A percentile compares a stretch with the other conserved stretches of the same genome.
Conservation (phyloP, 148 eudicot genomes). For the Tetragonia tetragonoides region DNA sequence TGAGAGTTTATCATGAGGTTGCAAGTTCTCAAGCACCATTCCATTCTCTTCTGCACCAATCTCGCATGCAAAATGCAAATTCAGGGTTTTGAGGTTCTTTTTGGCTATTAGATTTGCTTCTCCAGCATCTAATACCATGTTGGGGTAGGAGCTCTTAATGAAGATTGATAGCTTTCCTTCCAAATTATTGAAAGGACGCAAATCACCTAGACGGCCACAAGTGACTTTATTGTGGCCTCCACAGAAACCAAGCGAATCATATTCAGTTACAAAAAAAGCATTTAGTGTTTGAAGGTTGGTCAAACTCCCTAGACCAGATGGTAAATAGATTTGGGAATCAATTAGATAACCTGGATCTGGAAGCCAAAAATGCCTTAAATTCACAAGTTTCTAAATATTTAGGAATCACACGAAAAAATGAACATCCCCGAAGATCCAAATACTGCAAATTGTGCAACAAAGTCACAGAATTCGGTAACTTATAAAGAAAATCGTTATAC, state of each 20-base stretch:
- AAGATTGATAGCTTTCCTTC: not conserved
- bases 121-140: constrained; percentile 3
- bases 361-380: not conserved
- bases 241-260: too few relatives aligned
- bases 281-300: constrained; percentile 3
- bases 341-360: too few relatives aligned
- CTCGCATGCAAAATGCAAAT: not conserved
- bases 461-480: not conserved
- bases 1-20: not conserved
- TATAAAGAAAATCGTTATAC: too few relatives aligned
- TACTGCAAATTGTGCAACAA: not conserved
- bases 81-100: not conserved
- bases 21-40: not conserved
- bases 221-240: too few relatives aligned
- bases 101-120: not conserved
- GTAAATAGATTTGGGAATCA: not conserved
- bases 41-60: not conserved
- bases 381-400: not conserved
- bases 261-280: not conserved
- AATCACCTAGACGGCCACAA: not conserved
- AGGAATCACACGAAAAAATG: not conserved
- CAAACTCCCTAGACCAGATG: not conserved
- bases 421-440: not conserved
- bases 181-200: not conserved
- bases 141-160: not conserved